These are phyloP conservation scores for Colletotrichum magnum DNA, from an alignment of 2,329 filamentous ascomycete genomes.

Conservation along the genomic window DNA sequence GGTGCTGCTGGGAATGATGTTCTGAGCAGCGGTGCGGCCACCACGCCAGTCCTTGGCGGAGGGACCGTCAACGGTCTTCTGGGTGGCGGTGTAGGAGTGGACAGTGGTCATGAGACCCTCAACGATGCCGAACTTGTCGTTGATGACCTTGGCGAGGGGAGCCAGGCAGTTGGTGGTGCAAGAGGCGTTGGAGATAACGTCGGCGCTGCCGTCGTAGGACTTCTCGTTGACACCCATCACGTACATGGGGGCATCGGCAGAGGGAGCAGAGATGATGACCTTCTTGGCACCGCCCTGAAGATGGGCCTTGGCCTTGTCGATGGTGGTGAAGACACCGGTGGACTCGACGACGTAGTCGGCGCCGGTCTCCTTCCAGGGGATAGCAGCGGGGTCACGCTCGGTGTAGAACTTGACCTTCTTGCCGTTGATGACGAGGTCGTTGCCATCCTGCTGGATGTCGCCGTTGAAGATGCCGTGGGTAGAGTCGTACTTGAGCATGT, in stretches of 20 bases:
- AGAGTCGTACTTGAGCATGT: slow-evolving; percentile 99
- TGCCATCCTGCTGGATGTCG: slow-evolving; percentile 79
- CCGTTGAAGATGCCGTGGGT: slow-evolving; percentile 98
- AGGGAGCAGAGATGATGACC: slow-evolving; percentile 93
- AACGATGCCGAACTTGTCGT: slow-evolving; percentile 97
- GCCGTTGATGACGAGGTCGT: slow-evolving; percentile 89
- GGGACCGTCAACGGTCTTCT: slow-evolving; percentile 99
- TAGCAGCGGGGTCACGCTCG: slow-evolving; percentile 89
- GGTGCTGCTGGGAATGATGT: slow-evolving; percentile 99
- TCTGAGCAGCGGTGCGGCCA: slow-evolving; percentile 98
- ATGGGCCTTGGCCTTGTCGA: slow-evolving; percentile 93
- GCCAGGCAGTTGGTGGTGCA: slow-evolving; percentile 99
- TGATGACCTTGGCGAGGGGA: slow-evolving; percentile 98
- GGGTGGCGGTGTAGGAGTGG: slow-evolving; percentile 99
- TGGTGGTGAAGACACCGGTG: slow-evolving; percentile 99
- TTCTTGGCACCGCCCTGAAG: slow-evolving; percentile 98
- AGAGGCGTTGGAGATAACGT: slow-evolving; percentile 98
- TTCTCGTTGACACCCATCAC: slow-evolving; percentile 99
- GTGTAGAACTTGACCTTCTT: slow-evolving; percentile 96
- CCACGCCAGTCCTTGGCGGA: slow-evolving; percentile 99
- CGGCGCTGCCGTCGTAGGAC: slow-evolving; percentile 89
- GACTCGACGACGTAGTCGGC: slow-evolving; percentile 97
- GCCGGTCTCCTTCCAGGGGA: slow-evolving; percentile 90
- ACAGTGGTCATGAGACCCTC: slow-evolving; percentile 99
- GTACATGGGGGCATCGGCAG: slow-evolving; percentile 98